Base-by-base conservation (phyloP, 495 filamentous ascomycete genomes). In the Podospora pseudoanserina region DNA sequence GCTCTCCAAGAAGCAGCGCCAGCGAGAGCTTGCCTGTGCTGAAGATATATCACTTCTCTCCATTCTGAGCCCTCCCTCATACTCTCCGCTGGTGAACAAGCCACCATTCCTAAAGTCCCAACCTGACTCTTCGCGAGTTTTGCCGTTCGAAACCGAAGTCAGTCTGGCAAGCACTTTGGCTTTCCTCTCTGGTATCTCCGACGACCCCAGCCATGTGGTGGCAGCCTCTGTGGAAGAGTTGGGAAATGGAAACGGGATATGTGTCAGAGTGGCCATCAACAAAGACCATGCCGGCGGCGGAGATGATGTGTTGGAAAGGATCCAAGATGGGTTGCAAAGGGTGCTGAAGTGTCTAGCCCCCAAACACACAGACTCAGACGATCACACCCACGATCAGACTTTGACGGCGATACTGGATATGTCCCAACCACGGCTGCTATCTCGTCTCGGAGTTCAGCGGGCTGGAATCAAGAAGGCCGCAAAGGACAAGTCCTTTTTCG, bases 251-350 rank as follows among this genome's bases (percentile, higher is more conserved):
- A 60, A 67, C 4, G 68, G 68, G 4, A 62, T 82, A 13, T 74
- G 73, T 13, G 74, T 82, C 6, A 54, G 80, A 1, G 65, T 84
- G 19, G 79, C 81, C 20, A 67, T 81, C 69, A 83, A 83, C 32
- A 79, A 75, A 65, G 23, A 56, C 0, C 20, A 65, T 1, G n/a
- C 32, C 0, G 49, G 63, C 60, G 67, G 68, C 34, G 28, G 23
- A 71, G 2, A 26, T 60, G 23, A 23, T 1, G 64, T 75, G 11
- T 57, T 81, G 44, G 20, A 59, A n/a, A 56, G 69, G 18, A 74
- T 80, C 49, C 73, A 75, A 65, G 32, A 19, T 5, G 74, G 73
- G 1, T 78, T 83, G 28, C 71, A 76, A 9, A 28, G 16, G 7
- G 71, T 83, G 0, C 75, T 78, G 49, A 63, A 65, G 26, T 30